phyloP scores from a whole-genome alignment of 257 asterid genomes.

The Paulownia fortunei region DNA sequence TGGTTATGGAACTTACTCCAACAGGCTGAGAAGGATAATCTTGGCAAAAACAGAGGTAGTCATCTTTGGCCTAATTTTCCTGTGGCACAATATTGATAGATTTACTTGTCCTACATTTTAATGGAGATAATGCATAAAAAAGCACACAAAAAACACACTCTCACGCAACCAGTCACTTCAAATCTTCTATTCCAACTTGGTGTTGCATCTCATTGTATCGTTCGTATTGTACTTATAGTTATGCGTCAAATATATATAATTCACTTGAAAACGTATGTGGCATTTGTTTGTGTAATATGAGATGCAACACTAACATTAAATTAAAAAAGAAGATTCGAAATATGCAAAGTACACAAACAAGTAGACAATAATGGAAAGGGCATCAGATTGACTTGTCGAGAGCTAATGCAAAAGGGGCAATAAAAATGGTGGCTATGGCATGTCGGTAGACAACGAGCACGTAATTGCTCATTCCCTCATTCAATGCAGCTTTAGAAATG shows the following conservation, averaged over 20 bases:
- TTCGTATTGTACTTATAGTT: no score
- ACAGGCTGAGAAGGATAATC: conserved; percentile 53
- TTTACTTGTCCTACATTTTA: neutral
- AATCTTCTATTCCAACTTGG: no score
- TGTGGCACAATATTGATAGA: conserved; percentile 33
- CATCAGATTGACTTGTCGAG: conserved; percentile 54
- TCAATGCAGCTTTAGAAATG: conserved; percentile 63
- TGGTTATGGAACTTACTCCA: conserved; percentile 59
- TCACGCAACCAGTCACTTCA: neutral
- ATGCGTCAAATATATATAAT: no score
- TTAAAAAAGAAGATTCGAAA: no score
- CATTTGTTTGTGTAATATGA: no score
- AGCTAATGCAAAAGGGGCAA: conserved; percentile 65
- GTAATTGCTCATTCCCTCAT: conserved; percentile 75
- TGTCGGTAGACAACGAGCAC: conserved; percentile 75
- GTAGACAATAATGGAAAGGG: neutral
- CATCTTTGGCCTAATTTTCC: conserved; percentile 77
- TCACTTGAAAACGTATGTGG: no score
- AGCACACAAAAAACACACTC: neutral
- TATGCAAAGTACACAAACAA: no score
- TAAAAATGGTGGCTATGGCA: conserved; percentile 58
- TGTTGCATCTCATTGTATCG: no score
- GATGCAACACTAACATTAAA: no score
- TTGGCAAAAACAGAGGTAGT: conserved; percentile 56
- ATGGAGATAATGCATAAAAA: neutral